Evolutionary conservation across 208 protist species (phyloP).

Genomic region (Wallacemonas sp.): DNA sequence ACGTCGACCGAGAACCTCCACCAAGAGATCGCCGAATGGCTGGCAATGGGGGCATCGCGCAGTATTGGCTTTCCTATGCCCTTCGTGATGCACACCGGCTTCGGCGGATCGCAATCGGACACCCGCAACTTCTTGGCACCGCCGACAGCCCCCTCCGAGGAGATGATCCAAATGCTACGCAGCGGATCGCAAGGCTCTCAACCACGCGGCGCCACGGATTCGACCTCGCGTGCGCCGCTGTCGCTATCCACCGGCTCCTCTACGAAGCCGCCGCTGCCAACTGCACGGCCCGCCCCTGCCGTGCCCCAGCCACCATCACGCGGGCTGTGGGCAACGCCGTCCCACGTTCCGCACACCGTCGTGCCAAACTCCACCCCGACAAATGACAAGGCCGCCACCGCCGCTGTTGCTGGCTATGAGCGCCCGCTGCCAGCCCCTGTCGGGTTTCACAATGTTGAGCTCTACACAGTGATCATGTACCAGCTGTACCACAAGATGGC

Average conservation of each 20-base stretch:
- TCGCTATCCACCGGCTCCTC: too few relatives aligned
- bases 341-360: too few relatives aligned
- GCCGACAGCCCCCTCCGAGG: background rate
- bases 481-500: slow-evolving; percentile 7
- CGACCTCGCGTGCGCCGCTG: too few relatives aligned
- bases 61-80: slow-evolving; percentile 3
- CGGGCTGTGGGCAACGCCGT: too few relatives aligned
- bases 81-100: background rate
- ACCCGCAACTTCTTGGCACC: slow-evolving; percentile 9
- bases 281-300: too few relatives aligned
- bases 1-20: background rate
- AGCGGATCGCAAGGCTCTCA: background rate
- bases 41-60: slow-evolving; percentile 1
- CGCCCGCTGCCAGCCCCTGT: too few relatives aligned
- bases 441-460: slow-evolving; percentile 8
- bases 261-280: too few relatives aligned
- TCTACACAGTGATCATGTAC: slow-evolving; percentile 16
- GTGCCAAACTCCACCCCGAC: too few relatives aligned
- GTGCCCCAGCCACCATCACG: too few relatives aligned
- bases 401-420: too few relatives aligned
- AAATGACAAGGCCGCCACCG: too few relatives aligned
- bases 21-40: background rate
- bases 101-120: background rate
- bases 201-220: too few relatives aligned
- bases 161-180: background rate